Evolutionary conservation across 352 stramenopile species (phyloP), one percentile per base, ranked within the genome.

Genomic region (Blastocystis sp.): DNA sequence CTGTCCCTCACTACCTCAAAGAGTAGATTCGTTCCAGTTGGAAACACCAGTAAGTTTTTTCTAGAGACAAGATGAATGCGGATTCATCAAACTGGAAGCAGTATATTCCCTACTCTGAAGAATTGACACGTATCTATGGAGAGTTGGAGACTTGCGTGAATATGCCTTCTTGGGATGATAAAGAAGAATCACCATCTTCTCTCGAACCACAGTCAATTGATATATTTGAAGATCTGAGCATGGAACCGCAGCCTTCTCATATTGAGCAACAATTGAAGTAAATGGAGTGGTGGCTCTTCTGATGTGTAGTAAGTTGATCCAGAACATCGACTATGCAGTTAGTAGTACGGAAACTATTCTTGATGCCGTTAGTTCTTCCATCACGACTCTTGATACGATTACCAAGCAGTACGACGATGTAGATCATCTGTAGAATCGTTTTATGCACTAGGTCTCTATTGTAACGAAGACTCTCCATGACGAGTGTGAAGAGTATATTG

Each of bases 401-500:
- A 29, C 54, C 23, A 23, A 61, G 45, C 39, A 80, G 34, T 80
- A 80, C 39, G 70, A 80, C 8, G 70, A 80, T 23, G 70, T 80
- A 8, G 3, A 7, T 0, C 0, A 5, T 41, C 20, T 18, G 6
- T 11, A 29, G 34, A 62, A 26, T 18, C 50, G 50, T 59, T 9
- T n/a, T 64, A 15, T 15, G 7, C 15, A 6, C 11, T 61, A 80
- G 70, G 34, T 80, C 13, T 62, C 39, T 63, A 64, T 18, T 3
- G 64, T 62, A 13, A 80, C 70, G 39, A 80, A 54, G n/a, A 18
- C 70, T 5, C 43, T 80, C 11, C 70, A 64, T 61, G 70, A 80
- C 13, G 70, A 80, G 70, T 80, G 70, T 34, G 70, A 80, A n/a
- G 70, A 45, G 70, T 80, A 80, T 47, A 63, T 80, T 20, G n/a